Base-by-base conservation (phyloP, 176 grass and related monocot species). In the Metroxylon sagu region DNA sequence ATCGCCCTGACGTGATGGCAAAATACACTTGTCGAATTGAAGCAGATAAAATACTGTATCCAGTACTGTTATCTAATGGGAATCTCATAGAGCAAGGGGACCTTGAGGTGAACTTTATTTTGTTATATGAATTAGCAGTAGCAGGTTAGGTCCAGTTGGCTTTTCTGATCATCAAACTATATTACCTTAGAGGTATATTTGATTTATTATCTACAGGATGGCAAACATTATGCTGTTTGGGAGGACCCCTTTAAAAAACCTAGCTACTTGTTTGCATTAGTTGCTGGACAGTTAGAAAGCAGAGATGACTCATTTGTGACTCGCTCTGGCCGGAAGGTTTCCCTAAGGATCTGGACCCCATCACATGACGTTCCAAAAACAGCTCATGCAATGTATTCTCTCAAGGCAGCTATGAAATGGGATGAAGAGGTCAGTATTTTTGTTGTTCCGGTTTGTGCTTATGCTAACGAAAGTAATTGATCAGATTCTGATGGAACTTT, bases 331-430 rank as follows among this genome's bases (percentile, higher is more conserved):
- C 84, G 82, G 28, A 91, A 89, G 50, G 87, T 98, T 54, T 62
- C 76, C 29, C 73, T 98, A 55, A 77, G 56, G 75, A 98, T 98
- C 66, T 98, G 87, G 87, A 92, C 93, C 66, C 93, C 93, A 72
- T 72, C 66, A 19, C 84, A 98, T 69, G 93, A 98, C 80, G 85
- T 98, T 39, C 76, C 84, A 49, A 98, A 92, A 88, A 98, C 93
- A 50, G 82, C 58, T 5, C 93, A 98, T 92, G 93, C 93, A 54
- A 98, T 98, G 93, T 89, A 89, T 82, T 98, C 93, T 80, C 93
- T 98, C 68, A 98, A 98, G 79, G 87, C 88, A 80, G 93, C 93
- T 66, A 98, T 98, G 93, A 85, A 91, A 62, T 97, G 92, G 92
- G 92, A 97, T 57, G 92, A 97, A 71, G 87, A 97, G 74, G 87